Conservation (phyloP, 768 basidiomycete genomes). For the Neoboletus brunneissimus region DNA sequence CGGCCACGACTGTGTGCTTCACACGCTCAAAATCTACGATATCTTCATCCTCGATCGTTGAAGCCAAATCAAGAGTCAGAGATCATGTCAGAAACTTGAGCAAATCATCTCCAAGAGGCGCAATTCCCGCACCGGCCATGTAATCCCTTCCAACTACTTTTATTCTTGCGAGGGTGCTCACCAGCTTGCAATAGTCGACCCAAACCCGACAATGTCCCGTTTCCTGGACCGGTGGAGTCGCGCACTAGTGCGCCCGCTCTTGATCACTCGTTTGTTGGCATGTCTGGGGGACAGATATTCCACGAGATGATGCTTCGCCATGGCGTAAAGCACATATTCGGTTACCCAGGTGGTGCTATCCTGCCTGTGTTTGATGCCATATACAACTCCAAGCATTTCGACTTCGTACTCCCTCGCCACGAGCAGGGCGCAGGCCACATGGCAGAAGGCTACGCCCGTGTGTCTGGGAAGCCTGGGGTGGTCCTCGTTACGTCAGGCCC, state of each 20-base stretch:
- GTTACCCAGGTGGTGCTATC: constrained; percentile 97
- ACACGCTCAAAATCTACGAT: constrained; percentile 51
- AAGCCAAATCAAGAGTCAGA: constrained; percentile 77
- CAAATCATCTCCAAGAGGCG: constrained; percentile 58
- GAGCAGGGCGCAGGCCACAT: constrained; percentile 99
- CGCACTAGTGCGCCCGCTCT: constrained; percentile 49
- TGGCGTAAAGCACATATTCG: constrained; percentile 93
- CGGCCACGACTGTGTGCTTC: constrained; percentile 33
- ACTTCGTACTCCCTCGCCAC: constrained; percentile 93
- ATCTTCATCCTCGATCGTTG: constrained; percentile 55
- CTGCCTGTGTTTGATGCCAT: constrained; percentile 99
- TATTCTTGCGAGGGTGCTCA: constrained; percentile 8
- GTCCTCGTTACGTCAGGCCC: constrained; percentile 98
- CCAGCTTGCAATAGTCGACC: constrained; percentile 58
- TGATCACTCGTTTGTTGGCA: constrained; percentile 86
- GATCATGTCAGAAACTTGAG: constrained; percentile 77
- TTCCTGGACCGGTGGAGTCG: constrained; percentile 34
- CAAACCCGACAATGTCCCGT: constrained; percentile 36
- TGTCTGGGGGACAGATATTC: constrained; percentile 96
- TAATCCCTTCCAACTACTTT: constrained; percentile 34
- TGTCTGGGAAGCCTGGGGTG: constrained; percentile 96
- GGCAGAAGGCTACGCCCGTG: constrained; percentile 97
- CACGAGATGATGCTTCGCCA: constrained; percentile 99
- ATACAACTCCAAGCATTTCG: constrained; percentile 91
- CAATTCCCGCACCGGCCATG: constrained; percentile 60